Conservation (phyloP, 257 asterid genomes). For the Cruciata laevipes region DNA sequence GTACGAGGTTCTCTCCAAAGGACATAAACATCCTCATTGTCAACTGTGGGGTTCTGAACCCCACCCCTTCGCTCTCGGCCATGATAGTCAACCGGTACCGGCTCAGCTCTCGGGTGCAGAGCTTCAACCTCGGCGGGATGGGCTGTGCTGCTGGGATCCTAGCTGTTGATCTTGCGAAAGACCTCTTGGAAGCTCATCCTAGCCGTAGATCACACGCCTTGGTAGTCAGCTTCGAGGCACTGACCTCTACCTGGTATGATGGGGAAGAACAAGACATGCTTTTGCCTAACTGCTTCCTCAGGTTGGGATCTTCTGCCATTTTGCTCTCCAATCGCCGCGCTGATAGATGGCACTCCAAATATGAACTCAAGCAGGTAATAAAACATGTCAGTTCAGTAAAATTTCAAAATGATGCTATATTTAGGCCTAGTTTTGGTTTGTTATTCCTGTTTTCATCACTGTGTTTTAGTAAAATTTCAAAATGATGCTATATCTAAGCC, state of each 20-base stretch:
- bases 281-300: conserved; percentile 62
- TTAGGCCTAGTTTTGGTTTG: neutral
- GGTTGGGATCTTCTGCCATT: conserved; percentile 63
- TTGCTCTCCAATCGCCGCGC: conserved; percentile 49
- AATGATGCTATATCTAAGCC: no score
- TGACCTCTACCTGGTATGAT: conserved; percentile 50
- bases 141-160: conserved; percentile 56
- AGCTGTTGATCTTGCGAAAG: conserved; percentile 50
- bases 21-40: conserved; percentile 48
- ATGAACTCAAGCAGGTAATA: conserved; percentile 52
- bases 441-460: no score
- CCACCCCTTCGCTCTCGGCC: conserved; percentile 72
- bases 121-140: conserved; percentile 67
- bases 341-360: conserved; percentile 52
- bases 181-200: conserved; percentile 46
- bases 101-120: conserved; percentile 39
- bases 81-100: conserved; percentile 62
- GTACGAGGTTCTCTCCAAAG: conserved; percentile 35
- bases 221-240: conserved; percentile 60
- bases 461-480: no score
- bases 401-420: neutral
- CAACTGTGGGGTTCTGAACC: conserved; percentile 55
- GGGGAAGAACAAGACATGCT: conserved; percentile 62
- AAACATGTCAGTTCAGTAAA: neutral
- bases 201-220: conserved; percentile 39